These are phyloP conservation scores for Podaxis sp. DNA, from an alignment of 768 basidiomycete species.

Conservation along the genomic window DNA sequence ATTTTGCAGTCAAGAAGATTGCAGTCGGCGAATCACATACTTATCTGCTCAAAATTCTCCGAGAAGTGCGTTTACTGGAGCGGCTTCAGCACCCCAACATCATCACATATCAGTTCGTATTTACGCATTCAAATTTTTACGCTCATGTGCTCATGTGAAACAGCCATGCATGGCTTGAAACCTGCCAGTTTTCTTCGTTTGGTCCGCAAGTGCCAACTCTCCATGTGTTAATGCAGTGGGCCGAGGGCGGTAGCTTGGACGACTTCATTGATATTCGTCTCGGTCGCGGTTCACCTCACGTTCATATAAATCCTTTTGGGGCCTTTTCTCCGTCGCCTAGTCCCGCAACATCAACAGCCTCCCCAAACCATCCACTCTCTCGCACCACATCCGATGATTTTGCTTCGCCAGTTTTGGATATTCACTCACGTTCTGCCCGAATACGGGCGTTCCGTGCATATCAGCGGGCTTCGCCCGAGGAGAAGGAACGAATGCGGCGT, in stretches of 20 bases:
- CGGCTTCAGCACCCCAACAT: constrained; percentile 89
- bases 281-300: constrained; percentile 55
- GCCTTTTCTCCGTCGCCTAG: constrained; percentile 25
- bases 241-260: constrained; percentile 84
- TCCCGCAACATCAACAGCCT: constrained; percentile 16
- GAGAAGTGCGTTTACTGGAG: constrained; percentile 86
- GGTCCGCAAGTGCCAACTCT: constrained; percentile 86
- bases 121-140: background rate
- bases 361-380: constrained; percentile 20
- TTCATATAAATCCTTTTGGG: constrained; percentile 40
- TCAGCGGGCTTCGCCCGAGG: constrained; percentile 61
- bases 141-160: background rate
- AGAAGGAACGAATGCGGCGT: constrained; percentile 57
- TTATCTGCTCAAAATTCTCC: constrained; percentile 79
- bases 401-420: constrained; percentile 8
- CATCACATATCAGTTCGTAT: constrained; percentile 77
- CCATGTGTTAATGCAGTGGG: constrained; percentile 92
- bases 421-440: constrained; percentile 62
- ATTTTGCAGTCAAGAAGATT: constrained; percentile 96
- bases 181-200: constrained; percentile 81
- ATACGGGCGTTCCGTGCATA: constrained; percentile 75
- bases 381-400: constrained; percentile 14
- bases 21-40: constrained; percentile 89
- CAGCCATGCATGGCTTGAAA: constrained; percentile 89
- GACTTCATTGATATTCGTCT: constrained; percentile 82